Evolutionary conservation across 1,284 basidiomycete species (phyloP).

Genomic region (Rhodotorula sp.): DNA sequence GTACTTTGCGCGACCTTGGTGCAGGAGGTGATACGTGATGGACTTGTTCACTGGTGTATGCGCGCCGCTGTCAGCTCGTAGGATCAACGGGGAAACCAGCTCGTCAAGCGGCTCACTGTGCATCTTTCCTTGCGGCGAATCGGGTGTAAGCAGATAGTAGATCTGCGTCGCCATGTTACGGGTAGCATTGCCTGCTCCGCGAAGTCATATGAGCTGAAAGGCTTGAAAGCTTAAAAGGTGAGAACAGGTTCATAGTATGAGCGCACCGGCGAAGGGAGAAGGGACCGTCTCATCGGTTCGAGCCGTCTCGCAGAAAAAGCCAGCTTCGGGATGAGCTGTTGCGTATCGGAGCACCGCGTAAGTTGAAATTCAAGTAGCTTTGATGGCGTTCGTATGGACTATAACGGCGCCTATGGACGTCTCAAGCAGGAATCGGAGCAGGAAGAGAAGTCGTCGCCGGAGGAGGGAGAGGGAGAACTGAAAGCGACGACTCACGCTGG

Average conservation of each 20-base stretch:
- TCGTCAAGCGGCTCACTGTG: conserved; percentile 44
- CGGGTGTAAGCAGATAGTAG: conserved; percentile 56
- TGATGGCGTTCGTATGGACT: not conserved
- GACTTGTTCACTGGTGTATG: conserved; percentile 52
- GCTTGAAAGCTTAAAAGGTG: too few species aligned
- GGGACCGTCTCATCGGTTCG: conserved; percentile 48
- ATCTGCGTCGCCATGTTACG: conserved; percentile 47
- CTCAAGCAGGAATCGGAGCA: not conserved
- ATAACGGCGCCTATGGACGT: not conserved
- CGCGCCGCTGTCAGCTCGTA: too few species aligned
- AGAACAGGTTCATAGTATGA: too few species aligned
- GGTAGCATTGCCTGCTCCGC: conserved; percentile 44
- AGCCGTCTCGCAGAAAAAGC: conserved; percentile 55
- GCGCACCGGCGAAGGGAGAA: conserved; percentile 53
- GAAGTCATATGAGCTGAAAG: not conserved
- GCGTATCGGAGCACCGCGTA: not conserved
- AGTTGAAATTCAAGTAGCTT: too few species aligned
- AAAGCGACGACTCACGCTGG: conserved; percentile 6
- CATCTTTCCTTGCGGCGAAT: conserved; percentile 53
- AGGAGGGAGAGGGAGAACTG: too few species aligned
- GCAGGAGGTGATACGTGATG: conserved; percentile 57
- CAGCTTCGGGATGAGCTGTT: conserved; percentile 48
- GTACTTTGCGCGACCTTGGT: conserved; percentile 57
- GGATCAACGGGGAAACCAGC: too few species aligned
- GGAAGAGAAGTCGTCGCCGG: too few species aligned